Base-by-base conservation (phyloP, 2,329 filamentous ascomycete genomes). In the Epichloe festucae region DNA sequence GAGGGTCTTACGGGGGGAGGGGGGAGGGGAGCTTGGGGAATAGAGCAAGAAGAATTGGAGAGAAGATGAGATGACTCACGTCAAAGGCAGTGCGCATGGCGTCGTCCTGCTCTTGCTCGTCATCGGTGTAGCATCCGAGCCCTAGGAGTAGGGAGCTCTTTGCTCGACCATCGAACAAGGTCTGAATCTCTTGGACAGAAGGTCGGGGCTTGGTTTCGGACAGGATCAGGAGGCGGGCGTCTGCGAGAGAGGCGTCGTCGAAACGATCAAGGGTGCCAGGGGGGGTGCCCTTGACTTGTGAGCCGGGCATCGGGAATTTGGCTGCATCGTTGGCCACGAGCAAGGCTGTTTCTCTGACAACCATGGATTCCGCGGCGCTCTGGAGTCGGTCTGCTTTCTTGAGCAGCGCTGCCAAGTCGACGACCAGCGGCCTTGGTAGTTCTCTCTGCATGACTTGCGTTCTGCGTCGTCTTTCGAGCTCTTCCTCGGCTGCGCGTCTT, bases 401-500 rank as follows among this genome's bases (percentile, higher is more conserved):
- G 35, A 89, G 64, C 57, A 97, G 70, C 1, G 75, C 74, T 48
- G 82, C 73, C 21, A 93, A 68, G 64, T 97, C 84, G 14, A 97
- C 74, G 2, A 76, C 69, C 1, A 76, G 75, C 1, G 93, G 89
- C 44, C 91, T 79, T 7, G 93, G 93, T 12, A 98, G 73, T 4
- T 79, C 80, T 58, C 78, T 82, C 68, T 97, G 91, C 67, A 96
- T 82, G n/a, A 95, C 90, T 62, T 95, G 89, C 1, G 87, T 94
- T 60, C 93, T 84, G 48, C 90, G 78, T 65, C 81, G 84, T 62
- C 89, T 86, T 59, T 97, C 90, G 12, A 83, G 77, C 63, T 84
- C 86, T 61, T 90, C 81, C 51, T 69, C 80, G 61, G 84, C 86
- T 61, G 90, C 83, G 40, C 78, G 78, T 48, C 85, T 79, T 56